Evolutionary conservation across 2,329 filamentous ascomycete genomes (phyloP).

Genomic region (Lachnellula cervina): DNA sequence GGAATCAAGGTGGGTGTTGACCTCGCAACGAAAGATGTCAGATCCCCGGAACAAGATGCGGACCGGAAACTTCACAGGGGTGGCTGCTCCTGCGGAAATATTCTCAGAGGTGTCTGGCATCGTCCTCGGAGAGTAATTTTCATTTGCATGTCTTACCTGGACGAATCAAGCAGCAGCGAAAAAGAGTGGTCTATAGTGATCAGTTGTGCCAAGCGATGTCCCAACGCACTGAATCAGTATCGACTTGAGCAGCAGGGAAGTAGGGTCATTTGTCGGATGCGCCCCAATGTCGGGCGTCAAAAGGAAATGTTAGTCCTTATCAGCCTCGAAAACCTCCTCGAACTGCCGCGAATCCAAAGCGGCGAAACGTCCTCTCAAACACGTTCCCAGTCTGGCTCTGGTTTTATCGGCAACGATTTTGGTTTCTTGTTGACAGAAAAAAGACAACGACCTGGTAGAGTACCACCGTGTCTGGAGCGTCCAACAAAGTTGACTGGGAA

Average conservation of each 20-base stretch:
- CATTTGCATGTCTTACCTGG: neutral
- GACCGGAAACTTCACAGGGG: no score
- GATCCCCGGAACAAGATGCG: no score
- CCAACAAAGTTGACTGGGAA: neutral
- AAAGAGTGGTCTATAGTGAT: neutral
- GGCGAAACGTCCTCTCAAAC: neutral
- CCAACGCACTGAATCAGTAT: neutral
- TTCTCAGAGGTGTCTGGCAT: no score
- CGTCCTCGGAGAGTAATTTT: neutral
- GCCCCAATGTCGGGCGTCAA: neutral
- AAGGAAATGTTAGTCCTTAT: neutral
- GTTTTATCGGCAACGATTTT: neutral
- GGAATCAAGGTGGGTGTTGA: no score
- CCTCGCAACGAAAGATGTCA: no score
- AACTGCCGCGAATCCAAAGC: neutral
- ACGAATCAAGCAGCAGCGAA: neutral
- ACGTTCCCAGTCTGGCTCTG: neutral
- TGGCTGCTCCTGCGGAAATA: no score
- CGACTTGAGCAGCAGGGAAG: neutral
- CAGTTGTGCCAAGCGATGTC: neutral
- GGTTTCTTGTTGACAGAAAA: neutral
- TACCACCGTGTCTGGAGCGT: neutral
- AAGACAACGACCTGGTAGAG: neutral
- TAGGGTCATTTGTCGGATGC: neutral
- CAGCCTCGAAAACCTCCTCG: neutral